phyloP scores from a whole-genome alignment of 306 rosid genomes.

The Astragalus membranaceus region DNA sequence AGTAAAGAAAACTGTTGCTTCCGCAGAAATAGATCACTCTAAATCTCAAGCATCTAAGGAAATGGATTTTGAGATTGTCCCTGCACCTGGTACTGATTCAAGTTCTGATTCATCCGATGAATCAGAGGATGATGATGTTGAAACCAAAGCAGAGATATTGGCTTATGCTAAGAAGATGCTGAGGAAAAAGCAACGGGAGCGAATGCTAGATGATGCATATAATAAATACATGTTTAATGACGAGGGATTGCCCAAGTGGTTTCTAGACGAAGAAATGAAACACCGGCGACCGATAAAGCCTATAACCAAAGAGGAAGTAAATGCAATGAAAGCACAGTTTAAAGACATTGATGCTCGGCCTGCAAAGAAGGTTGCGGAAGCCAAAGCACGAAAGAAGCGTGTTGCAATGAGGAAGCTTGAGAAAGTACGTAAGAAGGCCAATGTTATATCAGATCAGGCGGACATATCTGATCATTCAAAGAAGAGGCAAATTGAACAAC shows the following conservation, averaged over 20 bases:
- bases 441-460: conserved; percentile 78
- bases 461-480: conserved; percentile 83
- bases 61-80: conserved; percentile 72
- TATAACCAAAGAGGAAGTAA: conserved; percentile 70
- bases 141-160: conserved; percentile 66
- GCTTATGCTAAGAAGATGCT: conserved; percentile 83
- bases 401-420: conserved; percentile 78
- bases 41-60: conserved; percentile 32
- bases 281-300: conserved; percentile 70
- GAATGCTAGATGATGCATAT: conserved; percentile 70
- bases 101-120: conserved; percentile 71
- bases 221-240: conserved; percentile 79
- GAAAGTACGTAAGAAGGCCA: conserved; percentile 92
- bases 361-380: conserved; percentile 62
- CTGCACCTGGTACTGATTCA: conserved; percentile 79
- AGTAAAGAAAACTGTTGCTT: conserved; percentile 23
- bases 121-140: conserved; percentile 34
- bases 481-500: conserved; percentile 74
- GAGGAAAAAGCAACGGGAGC: conserved; percentile 68
- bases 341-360: conserved; percentile 90
- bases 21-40: conserved; percentile 10
- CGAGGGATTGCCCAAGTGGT: conserved; percentile 81
- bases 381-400: conserved; percentile 76
- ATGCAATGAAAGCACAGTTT: conserved; percentile 82
- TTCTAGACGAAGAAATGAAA: conserved; percentile 74